phyloP scores from a whole-genome alignment of 495 filamentous ascomycete species.

The Lasiosphaeria ovina region DNA sequence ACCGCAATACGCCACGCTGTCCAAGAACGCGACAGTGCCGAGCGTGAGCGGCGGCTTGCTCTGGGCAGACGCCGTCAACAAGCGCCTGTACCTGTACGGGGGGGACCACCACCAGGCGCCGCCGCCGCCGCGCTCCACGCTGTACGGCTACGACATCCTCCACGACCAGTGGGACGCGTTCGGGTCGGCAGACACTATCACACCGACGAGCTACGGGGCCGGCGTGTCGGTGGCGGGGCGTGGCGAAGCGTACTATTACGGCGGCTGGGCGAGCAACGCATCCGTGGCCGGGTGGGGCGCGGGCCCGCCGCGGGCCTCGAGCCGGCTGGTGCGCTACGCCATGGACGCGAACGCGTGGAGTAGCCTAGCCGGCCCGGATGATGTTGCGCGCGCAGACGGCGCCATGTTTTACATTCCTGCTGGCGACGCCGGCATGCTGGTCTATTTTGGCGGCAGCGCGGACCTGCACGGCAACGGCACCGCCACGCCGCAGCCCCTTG shows the following conservation, averaged over 20 bases:
- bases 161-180: conserved; percentile 44
- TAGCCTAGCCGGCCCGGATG: conserved; percentile 20
- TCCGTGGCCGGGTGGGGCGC: conserved; percentile 43
- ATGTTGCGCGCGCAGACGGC: conserved; percentile 19
- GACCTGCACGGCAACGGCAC: conserved; percentile 21
- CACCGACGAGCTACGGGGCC: conserved; percentile 21
- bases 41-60: conserved; percentile 43
- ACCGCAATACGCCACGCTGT: conserved; percentile 42
- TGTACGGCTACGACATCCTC: conserved; percentile 46
- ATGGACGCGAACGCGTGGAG: conserved; percentile 22
- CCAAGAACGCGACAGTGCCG: conserved; percentile 48
- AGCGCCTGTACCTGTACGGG: conserved; percentile 50
- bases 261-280: conserved; percentile 48
- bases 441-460: conserved; percentile 23
- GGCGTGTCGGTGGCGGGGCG: conserved; percentile 22
- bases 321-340: conserved; percentile 22
- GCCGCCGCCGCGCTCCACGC: conserved; percentile 24
- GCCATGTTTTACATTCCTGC: conserved; percentile 25
- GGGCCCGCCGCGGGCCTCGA: conserved; percentile 15
- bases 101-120: conserved; percentile 41
- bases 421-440: conserved; percentile 24
- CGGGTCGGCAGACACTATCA: conserved; percentile 23
- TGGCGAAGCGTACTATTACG: conserved; percentile 35
- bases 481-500: conserved; percentile 12
- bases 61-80: conserved; percentile 53